These are phyloP conservation scores for Hymenotorrendiella dingleyae DNA, from an alignment of 2,329 filamentous ascomycete genomes.

Conservation along the genomic window DNA sequence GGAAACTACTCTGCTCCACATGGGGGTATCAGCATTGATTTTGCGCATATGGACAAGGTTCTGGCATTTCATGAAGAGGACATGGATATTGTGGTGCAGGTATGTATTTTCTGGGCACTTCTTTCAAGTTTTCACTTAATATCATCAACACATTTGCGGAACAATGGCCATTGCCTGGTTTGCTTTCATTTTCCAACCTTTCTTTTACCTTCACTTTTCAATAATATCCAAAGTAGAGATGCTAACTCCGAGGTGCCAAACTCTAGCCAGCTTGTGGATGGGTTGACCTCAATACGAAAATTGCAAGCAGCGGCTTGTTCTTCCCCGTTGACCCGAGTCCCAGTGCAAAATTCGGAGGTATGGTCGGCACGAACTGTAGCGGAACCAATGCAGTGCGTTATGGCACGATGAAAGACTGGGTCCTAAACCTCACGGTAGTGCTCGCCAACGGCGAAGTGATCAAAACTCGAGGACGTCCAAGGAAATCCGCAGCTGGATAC, in stretches of 20 bases:
- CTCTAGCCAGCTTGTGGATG: no score
- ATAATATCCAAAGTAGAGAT: no score
- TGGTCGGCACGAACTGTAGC: constrained; percentile 72
- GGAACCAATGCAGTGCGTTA: constrained; percentile 77
- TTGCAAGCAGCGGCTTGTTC: constrained; percentile 69
- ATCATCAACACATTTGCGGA: no score
- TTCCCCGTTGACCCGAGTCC: constrained; percentile 77
- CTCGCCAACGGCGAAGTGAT: constrained; percentile 72
- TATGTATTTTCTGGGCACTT: constrained; percentile 72
- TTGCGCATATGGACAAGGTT: constrained; percentile 77
- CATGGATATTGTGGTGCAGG: constrained; percentile 89
- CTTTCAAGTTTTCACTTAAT: no score
- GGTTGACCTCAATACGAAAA: constrained; percentile 73
- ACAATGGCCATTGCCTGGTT: no score
- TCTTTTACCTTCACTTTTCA: no score
- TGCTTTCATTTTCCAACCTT: no score
- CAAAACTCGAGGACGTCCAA: constrained; percentile 67
- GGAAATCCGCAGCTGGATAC: constrained; percentile 77
- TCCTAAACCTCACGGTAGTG: constrained; percentile 75
- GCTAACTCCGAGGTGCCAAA: no score
- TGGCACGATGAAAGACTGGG: constrained; percentile 84
- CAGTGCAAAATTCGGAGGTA: constrained; percentile 70
- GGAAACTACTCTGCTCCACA: constrained; percentile 83
- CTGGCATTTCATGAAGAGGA: constrained; percentile 75
- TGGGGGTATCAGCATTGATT: constrained; percentile 84